Evolutionary conservation across 352 stramenopile genomes (phyloP).

Genomic region (Phytopythium aichiense): DNA sequence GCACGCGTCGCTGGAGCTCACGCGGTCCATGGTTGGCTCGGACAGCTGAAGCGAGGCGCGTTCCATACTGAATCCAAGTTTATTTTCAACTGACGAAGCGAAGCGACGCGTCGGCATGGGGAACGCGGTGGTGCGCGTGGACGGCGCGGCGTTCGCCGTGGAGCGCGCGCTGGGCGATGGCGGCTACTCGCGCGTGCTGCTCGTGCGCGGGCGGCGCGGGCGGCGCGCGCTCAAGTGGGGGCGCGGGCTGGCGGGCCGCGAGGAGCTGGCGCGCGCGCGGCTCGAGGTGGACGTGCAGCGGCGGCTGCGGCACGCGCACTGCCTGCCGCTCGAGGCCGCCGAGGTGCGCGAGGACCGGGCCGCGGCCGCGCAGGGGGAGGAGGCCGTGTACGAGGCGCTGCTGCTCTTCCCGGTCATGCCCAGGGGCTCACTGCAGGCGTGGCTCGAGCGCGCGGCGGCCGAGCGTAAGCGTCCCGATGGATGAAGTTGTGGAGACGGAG

Average conservation of each 20-base stretch:
- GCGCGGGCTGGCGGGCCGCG: slow-evolving; percentile 41
- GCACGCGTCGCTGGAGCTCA: slow-evolving; percentile 4
- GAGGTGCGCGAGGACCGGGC: slow-evolving; percentile 38
- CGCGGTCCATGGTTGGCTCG: neutral
- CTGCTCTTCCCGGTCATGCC: slow-evolving; percentile 55
- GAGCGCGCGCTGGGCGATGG: slow-evolving; percentile 53
- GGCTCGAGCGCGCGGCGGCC: slow-evolving; percentile 28
- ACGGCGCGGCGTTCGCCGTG: slow-evolving; percentile 50
- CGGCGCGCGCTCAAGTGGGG: slow-evolving; percentile 65
- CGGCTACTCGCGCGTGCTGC: slow-evolving; percentile 68
- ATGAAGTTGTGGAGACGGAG: too few species aligned
- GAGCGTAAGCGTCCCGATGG: neutral
- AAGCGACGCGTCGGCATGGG: slow-evolving; percentile 29
- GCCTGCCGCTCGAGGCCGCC: slow-evolving; percentile 45
- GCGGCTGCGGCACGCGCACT: slow-evolving; percentile 47
- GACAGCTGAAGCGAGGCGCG: too few species aligned
- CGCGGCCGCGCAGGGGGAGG: neutral
- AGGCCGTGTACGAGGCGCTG: slow-evolving; percentile 30
- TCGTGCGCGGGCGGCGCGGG: slow-evolving; percentile 33
- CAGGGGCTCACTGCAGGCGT: slow-evolving; percentile 53
- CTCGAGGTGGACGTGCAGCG: slow-evolving; percentile 73
- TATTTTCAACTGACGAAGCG: too few species aligned
- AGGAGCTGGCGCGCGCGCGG: slow-evolving; percentile 54
- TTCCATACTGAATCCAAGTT: too few species aligned
- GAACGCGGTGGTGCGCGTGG: slow-evolving; percentile 55